Conservation (phyloP, 768 basidiomycete genomes). For the Naematelia encephala region DNA sequence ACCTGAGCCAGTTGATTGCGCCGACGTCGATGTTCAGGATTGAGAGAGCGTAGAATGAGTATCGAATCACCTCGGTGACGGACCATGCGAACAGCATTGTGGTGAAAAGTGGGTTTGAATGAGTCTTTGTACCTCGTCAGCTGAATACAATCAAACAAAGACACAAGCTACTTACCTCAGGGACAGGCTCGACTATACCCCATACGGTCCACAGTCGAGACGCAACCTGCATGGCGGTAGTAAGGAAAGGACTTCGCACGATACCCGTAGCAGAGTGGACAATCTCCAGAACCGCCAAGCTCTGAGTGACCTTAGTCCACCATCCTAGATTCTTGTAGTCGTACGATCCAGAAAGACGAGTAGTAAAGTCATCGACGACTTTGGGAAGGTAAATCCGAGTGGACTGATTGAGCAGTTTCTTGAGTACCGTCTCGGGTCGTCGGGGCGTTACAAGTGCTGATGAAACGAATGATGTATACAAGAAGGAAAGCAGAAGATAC, state of each 20-base stretch:
- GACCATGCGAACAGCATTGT: slow-evolving; percentile 94
- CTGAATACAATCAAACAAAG: neutral
- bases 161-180: slow-evolving; percentile 55
- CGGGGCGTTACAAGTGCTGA: slow-evolving; percentile 49
- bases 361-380: slow-evolving; percentile 49
- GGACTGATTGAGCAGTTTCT: neutral
- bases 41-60: slow-evolving; percentile 74
- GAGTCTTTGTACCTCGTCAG: slow-evolving; percentile 51
- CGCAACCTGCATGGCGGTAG: slow-evolving; percentile 74
- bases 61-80: slow-evolving; percentile 83
- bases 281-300: slow-evolving; percentile 76
- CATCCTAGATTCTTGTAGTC: slow-evolving; percentile 58
- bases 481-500: slow-evolving; percentile 54
- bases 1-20: slow-evolving; percentile 51
- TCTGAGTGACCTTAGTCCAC: slow-evolving; percentile 72
- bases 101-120: slow-evolving; percentile 72
- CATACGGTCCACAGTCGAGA: slow-evolving; percentile 80
- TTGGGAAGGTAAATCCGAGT: slow-evolving; percentile 25
- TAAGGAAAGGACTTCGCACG: slow-evolving; percentile 72
- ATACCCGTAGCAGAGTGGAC: slow-evolving; percentile 72
- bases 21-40: slow-evolving; percentile 59
- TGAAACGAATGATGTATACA: slow-evolving; percentile 43
- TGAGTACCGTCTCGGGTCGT: slow-evolving; percentile 41
- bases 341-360: slow-evolving; percentile 61
- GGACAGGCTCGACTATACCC: slow-evolving; percentile 69